These are phyloP conservation scores for Hymenoscyphus salicellus DNA, from an alignment of 2,329 filamentous ascomycete genomes.

Conservation along the genomic window DNA sequence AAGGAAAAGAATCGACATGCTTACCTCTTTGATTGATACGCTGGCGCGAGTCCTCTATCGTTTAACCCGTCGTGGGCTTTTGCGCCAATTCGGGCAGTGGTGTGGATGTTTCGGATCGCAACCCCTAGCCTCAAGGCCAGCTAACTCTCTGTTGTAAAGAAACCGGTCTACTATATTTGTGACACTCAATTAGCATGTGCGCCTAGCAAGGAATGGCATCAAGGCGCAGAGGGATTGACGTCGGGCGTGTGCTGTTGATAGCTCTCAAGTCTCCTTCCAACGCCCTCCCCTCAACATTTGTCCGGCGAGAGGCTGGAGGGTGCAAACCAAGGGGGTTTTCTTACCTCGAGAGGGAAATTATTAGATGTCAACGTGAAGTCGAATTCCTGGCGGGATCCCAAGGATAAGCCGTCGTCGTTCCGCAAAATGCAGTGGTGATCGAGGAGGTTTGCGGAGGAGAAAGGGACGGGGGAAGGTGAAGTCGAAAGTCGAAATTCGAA, in stretches of 20 bases:
- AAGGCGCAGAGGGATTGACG: constrained; percentile 10
- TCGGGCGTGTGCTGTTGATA: constrained; percentile 7
- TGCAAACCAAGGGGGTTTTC: constrained; percentile 28
- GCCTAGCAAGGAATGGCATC: constrained; percentile 10
- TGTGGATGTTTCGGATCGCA: constrained; percentile 20
- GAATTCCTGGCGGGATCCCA: background rate
- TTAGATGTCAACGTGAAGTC: background rate
- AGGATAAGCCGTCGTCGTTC: constrained; percentile 10
- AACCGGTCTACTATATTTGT: constrained; percentile 20
- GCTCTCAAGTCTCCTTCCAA: constrained; percentile 25
- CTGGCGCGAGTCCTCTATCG: constrained; percentile 16
- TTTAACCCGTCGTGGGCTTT: constrained; percentile 12
- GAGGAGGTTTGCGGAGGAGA: constrained; percentile 11
- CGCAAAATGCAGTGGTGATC: constrained; percentile 14
- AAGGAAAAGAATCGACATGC: background rate
- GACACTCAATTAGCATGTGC: constrained; percentile 25
- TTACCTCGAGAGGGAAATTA: constrained; percentile 27
- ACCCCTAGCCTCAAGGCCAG: constrained; percentile 26
- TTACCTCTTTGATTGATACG: constrained; percentile 22
- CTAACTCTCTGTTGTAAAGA: constrained; percentile 18
- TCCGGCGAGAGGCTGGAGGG: constrained; percentile 25
- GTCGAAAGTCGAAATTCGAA: constrained; percentile 11
- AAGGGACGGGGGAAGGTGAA: constrained; percentile 2
- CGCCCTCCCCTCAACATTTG: constrained; percentile 13
- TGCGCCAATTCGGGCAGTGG: constrained; percentile 22